Percentiles rank a stretch among this genome's conserved stretches.
Conservation (phyloP, 2,329 filamentous ascomycete species). For the Exophiala lecanii-corni region DNA sequence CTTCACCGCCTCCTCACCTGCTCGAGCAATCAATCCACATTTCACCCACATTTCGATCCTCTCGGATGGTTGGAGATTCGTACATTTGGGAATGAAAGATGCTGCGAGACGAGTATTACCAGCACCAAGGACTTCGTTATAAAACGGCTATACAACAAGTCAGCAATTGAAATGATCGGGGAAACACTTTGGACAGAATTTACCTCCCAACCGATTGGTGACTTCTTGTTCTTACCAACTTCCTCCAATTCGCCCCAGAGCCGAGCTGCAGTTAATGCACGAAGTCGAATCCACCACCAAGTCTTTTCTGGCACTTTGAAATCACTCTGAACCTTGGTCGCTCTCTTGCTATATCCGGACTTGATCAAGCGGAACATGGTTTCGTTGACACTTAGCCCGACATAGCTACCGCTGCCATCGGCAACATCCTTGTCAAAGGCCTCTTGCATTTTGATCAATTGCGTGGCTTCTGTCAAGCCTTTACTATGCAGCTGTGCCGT, state of each 20-base stretch:
- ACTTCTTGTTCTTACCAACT: conserved; percentile 67
- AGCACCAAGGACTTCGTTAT: conserved; percentile 79
- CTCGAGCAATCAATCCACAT: conserved; percentile 82
- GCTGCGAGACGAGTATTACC: conserved; percentile 85
- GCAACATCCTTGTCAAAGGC: conserved; percentile 78
- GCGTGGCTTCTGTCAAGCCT: conserved; percentile 72
- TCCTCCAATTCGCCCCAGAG: conserved; percentile 94
- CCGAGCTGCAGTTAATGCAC: conserved; percentile 81
- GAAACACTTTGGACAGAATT: conserved; percentile 32
- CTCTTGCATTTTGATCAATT: conserved; percentile 80
- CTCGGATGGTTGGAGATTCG: conserved; percentile 61
- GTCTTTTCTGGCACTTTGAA: conserved; percentile 92
- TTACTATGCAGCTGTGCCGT: conserved; percentile 62
- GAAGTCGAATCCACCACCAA: conserved; percentile 78
- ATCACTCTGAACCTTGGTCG: conserved; percentile 81
- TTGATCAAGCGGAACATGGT: conserved; percentile 86
- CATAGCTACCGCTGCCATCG: conserved; percentile 57
- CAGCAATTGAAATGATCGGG: conserved; percentile 2
- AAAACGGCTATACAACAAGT: conserved; percentile 65
- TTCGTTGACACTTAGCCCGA: conserved; percentile 82
- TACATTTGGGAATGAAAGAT: conserved; percentile 83
- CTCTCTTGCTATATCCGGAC: conserved; percentile 75
- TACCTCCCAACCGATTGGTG: conserved; percentile 94
- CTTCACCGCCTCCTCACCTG: conserved; percentile 85
- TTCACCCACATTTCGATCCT: conserved; percentile 92